Base-by-base conservation (phyloP, 176 grass and related monocot genomes). In the Melocanna baccifera region DNA sequence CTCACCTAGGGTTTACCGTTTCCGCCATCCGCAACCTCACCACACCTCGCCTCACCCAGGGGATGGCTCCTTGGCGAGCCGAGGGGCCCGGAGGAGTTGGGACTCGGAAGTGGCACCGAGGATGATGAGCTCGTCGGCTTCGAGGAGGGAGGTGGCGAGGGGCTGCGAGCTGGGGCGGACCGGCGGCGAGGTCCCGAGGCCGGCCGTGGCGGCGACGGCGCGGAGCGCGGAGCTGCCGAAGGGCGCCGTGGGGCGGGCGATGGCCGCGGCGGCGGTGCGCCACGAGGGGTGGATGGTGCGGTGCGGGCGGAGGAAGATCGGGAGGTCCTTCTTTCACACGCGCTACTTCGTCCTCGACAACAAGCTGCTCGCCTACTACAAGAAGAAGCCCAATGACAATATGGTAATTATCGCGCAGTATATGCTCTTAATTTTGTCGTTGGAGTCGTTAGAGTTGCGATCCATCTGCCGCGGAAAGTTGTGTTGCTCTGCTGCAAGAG, bases 281-380 rank as follows among this genome's bases (percentile, higher is more conserved):
- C 64, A 83, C 77, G 87, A 99, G 82, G 96, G 96, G 59, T 99
- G 93, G 96, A 45, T 96, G 85, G 91, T 99, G 47, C 90, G 91
- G 34, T 90, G 88, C 86, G 93, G 96, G 29, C 93, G 92, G 79
- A 80, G 96, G 69, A 99, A 87, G 90, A 93, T 99, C 46, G 96
- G 93, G 18, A 88, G 90, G 56, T 91, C 96, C 5, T 99, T 83
- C 78, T 88, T 98, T 70, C 93, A 86, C 78, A 82, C 65, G 68
- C 93, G 96, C 0, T 99, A 96, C 77, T 99, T 99, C 61, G 89
- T 96, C 58, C 90, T 99, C 68, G 91, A 94, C 61, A 59, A 80
- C 73, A 84, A 61, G 79, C 69, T 80, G 13, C 89, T 99, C 82
- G 77, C 93, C 3, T 99, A 96, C 86, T 95, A 91, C 86, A 99